Percentiles rank a stretch among this genome's conserved stretches.
Evolutionary conservation across 2,329 filamentous ascomycete species (phyloP).

Genomic region (Pseudogymnoascus sp.): DNA sequence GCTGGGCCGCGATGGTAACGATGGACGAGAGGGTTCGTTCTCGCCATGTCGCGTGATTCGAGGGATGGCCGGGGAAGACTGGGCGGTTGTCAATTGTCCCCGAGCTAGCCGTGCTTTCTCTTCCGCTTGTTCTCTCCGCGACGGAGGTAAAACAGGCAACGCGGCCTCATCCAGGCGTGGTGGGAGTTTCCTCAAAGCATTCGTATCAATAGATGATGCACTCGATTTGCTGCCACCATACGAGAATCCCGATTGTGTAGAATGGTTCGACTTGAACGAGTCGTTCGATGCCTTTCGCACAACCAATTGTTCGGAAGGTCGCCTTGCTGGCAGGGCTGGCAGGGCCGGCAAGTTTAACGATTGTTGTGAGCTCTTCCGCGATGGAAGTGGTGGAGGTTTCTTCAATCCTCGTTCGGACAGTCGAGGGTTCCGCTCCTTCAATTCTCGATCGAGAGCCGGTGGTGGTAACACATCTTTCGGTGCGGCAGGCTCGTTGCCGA

Average conservation of each 20-base stretch:
- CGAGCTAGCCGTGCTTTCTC: constrained; percentile 30
- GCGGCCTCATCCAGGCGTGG: constrained; percentile 48
- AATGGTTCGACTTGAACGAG: constrained; percentile 48
- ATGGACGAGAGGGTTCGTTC: constrained; percentile 13
- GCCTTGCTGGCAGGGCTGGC: constrained; percentile 44
- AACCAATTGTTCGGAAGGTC: constrained; percentile 35
- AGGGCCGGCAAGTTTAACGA: constrained; percentile 33
- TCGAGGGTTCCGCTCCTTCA: constrained; percentile 17
- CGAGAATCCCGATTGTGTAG: constrained; percentile 46
- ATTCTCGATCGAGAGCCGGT: constrained; percentile 22
- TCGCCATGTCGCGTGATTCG: constrained; percentile 17
- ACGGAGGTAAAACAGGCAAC: constrained; percentile 49
- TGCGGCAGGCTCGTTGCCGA: constrained; percentile 21
- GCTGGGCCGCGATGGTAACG: constrained; percentile 23
- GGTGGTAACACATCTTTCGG: constrained; percentile 20
- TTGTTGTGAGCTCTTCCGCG: constrained; percentile 29
- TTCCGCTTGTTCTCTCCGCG: constrained; percentile 43
- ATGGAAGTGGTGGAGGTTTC: constrained; percentile 18
- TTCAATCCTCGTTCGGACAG: constrained; percentile 22
- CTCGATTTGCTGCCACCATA: constrained; percentile 39
- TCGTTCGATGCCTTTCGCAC: constrained; percentile 48
- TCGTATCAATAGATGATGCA: constrained; percentile 32
- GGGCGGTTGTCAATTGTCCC: constrained; percentile 30
- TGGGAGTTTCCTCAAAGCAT: constrained; percentile 42
- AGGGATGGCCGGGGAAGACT: constrained; percentile 32